Evolutionary conservation across 345 rosid species (phyloP), one percentile per base, ranked within the genome.

Genomic region (Cardamine occulta): DNA sequence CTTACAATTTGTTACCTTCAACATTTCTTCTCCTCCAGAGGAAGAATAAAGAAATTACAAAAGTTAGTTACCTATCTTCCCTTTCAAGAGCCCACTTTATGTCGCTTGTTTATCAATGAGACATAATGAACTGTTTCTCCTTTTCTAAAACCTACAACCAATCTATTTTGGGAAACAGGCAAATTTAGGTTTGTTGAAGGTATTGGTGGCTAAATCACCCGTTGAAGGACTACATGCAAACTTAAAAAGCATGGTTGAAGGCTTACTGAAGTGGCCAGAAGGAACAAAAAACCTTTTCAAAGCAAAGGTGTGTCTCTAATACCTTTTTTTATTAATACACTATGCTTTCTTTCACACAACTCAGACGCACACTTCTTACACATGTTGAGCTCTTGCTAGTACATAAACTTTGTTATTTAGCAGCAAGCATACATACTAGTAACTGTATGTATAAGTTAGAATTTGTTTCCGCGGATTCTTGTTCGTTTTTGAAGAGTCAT

Each of bases 161-260:
- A 8, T 58, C 15, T 73, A n/a, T 34, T 63, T 26, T 59, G 53
- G 57, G 18, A 34, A 89, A 83, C 93, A 95, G 99, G 99, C 99
- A 68, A 90, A 88, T 82, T 78, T 95, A 76, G 99, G 99, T 68
- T 82, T 95, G 35, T 58, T 95, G 73, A 92, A 95, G 73, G 99
- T 92, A 7, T 81, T 95, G 81, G 97, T 95, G 68, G 93, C 96
- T 75, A 95, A 92, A 84, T 95, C 99, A 73, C 91, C 85, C 39
- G 77, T 86, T 66, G 97, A 95, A 77, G 88, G 86, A 34, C 82
- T 95, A 82, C 91, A 89, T 68, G 82, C 81, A 59, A 91, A 90
- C 81, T 80, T 92, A 75, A 79, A 81, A 62, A 85, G 86, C 77
- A 75, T 92, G 81, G 96, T 95, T 54, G 93, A 88, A 74, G 94